Conservation (phyloP, 495 filamentous ascomycete genomes). For the Aspergillus mulundensis region DNA sequence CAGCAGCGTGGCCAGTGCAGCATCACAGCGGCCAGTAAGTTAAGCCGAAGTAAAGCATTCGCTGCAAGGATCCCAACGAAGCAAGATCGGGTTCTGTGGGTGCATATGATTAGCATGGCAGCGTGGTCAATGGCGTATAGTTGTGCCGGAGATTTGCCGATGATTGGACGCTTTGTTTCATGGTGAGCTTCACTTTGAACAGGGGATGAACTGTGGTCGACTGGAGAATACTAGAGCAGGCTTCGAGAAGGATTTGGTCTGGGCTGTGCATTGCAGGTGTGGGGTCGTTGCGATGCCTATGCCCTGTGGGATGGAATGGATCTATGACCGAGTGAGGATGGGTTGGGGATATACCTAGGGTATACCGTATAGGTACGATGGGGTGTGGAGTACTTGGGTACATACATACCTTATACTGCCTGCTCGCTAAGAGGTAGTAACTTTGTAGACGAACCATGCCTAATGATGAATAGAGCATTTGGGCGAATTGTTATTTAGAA, state of each 20-base stretch:
- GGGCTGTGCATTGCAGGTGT: constrained; percentile 27
- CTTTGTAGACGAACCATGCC: neutral
- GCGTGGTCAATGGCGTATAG: neutral
- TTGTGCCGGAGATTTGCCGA: constrained; percentile 1
- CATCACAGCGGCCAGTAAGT: neutral
- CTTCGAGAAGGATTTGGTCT: constrained; percentile 25
- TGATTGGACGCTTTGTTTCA: constrained; percentile 11
- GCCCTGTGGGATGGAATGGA: no score
- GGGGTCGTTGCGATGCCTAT: constrained; percentile 5
- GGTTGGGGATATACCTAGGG: no score
- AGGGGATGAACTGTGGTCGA: neutral
- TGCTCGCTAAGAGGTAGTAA: neutral
- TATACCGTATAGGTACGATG: no score
- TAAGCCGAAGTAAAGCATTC: neutral
- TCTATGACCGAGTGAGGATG: no score
- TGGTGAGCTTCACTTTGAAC: constrained; percentile 14
- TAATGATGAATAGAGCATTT: neutral
- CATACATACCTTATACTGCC: no score
- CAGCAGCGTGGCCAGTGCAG: neutral
- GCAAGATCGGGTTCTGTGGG: neutral
- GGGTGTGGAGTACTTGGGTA: no score
- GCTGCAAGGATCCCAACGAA: constrained; percentile 6
- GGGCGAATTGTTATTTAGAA: neutral
- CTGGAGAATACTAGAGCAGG: neutral
- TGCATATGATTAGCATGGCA: neutral